Percentiles rank a stretch among this genome's conserved stretches.
These are phyloP conservation scores for Leavenworthia alabamica DNA, from an alignment of 345 rosid species.

Conservation along the genomic window DNA sequence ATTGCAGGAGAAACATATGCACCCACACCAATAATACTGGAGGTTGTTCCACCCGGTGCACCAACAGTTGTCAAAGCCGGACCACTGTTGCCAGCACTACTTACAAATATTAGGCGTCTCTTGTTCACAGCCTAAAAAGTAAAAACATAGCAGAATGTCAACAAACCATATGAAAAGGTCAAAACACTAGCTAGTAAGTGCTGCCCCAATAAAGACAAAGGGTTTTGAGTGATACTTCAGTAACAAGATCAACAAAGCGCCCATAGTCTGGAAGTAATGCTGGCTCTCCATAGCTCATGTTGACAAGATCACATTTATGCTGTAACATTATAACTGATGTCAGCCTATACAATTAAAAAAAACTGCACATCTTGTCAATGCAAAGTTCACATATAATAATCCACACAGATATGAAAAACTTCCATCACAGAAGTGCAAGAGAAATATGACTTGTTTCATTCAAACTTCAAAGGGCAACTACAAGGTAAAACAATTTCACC, in stretches of 20 bases:
- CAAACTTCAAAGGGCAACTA: background rate
- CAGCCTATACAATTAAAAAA: slow-evolving; percentile 1
- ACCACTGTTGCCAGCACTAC: slow-evolving; percentile 99
- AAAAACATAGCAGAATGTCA: slow-evolving; percentile 26
- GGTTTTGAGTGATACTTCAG: slow-evolving; percentile 55
- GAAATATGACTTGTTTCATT: background rate
- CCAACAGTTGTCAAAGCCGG: slow-evolving; percentile 95
- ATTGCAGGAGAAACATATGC: slow-evolving; percentile 97
- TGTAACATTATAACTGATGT: slow-evolving; percentile 31
- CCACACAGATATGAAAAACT: background rate
- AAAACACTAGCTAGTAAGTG: slow-evolving; percentile 3
- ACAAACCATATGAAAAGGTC: slow-evolving; percentile 14
- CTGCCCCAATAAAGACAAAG: slow-evolving; percentile 7
- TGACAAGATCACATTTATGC: slow-evolving; percentile 98
- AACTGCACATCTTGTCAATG: background rate
- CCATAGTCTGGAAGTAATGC: slow-evolving; percentile 88
- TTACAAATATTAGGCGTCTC: slow-evolving; percentile 76
- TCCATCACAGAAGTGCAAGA: slow-evolving; percentile 2
- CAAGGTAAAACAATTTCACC: background rate
- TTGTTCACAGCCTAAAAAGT: slow-evolving; percentile 86
- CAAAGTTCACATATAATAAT: slow-evolving; percentile 16
- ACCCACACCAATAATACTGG: slow-evolving; percentile 95
- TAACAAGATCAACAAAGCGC: slow-evolving; percentile 90
- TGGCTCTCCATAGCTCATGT: slow-evolving; percentile 96
- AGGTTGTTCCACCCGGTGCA: slow-evolving; percentile 97